Base-by-base conservation (phyloP, 179 eudicot genomes). In the Beta lomatogona region DNA sequence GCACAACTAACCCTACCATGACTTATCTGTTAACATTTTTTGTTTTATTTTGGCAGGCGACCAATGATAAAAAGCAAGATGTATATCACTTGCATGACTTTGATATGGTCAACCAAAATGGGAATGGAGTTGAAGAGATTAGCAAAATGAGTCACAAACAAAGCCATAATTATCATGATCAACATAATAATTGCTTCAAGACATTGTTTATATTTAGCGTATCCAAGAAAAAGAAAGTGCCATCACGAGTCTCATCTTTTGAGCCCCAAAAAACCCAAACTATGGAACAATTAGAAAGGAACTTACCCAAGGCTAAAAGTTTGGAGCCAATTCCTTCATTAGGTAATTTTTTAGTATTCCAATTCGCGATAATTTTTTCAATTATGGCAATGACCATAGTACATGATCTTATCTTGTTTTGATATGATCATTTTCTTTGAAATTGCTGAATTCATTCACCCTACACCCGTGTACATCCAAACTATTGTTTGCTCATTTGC, bases 191-290 rank as follows among this genome's bases (percentile, higher is more conserved):
- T 25, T 79, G 78, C 58, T 79, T 83, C 53, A 79, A 21, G 15
- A 44, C 82, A 22, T 18, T 78, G n/a, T 78, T 73, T 7, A 44
- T 55, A 66, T n/a, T 77, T 0, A 36, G 71, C 50, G 48, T 75
- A 18, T 50, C 82, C 41, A 83, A 73, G 82, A 83, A 79, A 64
- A 83, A 78, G 61, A 76, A 73, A 55, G 10, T 63, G 36, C 81
- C 77, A 61, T 65, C 81, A 36, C 36, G 46, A 41, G 66, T 52
- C 18, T 71, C 78, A 22, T 80, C 81, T 14, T 54, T 71, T 28
- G 82, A 83, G 25, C 60, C 59, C 53, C 44, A 74, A 10, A 68
- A 16, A 25, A 28, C 77, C 57, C 16, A 53, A 22, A 46, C 9
- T 21, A 44, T 28, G 28, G 52, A 58, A 59, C 52, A 21, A 6